These are phyloP conservation scores for Nakataea oryzae DNA, from an alignment of 2,329 filamentous ascomycete species.

Conservation along the genomic window DNA sequence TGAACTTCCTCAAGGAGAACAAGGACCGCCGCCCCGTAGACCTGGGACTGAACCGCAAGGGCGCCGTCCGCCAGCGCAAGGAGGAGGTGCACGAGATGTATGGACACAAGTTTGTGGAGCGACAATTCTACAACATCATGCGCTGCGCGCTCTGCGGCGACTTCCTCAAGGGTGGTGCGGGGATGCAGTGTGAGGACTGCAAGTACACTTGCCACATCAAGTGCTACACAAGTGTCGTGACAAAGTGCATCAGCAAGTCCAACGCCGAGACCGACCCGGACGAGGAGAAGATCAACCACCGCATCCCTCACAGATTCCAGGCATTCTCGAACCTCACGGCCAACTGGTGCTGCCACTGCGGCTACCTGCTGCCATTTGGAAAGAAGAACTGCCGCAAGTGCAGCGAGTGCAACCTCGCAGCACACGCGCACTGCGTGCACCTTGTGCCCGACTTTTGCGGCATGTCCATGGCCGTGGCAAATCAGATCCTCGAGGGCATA, in stretches of 20 bases:
- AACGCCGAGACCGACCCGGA: constrained; percentile 97
- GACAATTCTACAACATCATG: constrained; percentile 99
- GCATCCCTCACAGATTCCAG: constrained; percentile 94
- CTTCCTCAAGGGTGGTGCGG: constrained; percentile 95
- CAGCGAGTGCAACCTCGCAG: constrained; percentile 83
- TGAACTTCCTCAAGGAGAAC: constrained; percentile 87
- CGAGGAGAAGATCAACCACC: constrained; percentile 99
- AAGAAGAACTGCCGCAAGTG: constrained; percentile 94
- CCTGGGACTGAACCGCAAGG: constrained; percentile 84
- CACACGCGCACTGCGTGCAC: constrained; percentile 84
- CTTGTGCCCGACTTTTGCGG: constrained; percentile 97
- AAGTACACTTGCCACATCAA: constrained; percentile 99
- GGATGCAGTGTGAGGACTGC: constrained; percentile 99
- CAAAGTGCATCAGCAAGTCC: constrained; percentile 98
- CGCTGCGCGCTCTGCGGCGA: constrained; percentile 95
- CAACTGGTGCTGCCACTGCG: constrained; percentile 99
- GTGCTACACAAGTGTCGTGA: constrained; percentile 93
- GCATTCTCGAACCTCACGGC: constrained; percentile 96
- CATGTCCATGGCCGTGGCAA: constrained; percentile 97
- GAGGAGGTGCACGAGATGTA: constrained; percentile 98
- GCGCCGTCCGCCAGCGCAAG: constrained; percentile 93
- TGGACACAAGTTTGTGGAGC: constrained; percentile 96
- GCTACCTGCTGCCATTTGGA: constrained; percentile 88
- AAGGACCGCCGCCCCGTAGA: constrained; percentile 77
- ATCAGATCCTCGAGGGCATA: constrained; percentile 83